Conservation (phyloP, 2,329 filamentous ascomycete species). For the Coccinonectria pachysandricola region DNA sequence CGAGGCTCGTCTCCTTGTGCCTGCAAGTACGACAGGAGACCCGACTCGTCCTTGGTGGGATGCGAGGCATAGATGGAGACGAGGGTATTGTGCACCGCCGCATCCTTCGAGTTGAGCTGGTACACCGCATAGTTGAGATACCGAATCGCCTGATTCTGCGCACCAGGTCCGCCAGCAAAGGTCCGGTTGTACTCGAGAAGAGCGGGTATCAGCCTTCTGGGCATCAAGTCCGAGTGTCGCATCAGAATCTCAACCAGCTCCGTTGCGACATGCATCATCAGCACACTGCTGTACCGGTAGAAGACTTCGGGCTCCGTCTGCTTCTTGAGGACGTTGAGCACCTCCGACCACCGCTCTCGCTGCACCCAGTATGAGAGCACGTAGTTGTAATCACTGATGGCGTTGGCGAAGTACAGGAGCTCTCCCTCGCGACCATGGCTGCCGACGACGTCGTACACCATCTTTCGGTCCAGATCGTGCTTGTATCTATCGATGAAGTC, state of each 20-base stretch:
- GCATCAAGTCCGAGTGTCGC: constrained; percentile 76
- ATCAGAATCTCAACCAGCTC: constrained; percentile 93
- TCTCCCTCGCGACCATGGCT: constrained; percentile 93
- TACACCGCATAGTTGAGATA: constrained; percentile 93
- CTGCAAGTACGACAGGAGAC: constrained; percentile 79
- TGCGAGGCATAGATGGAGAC: constrained; percentile 93
- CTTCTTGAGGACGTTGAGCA: constrained; percentile 78
- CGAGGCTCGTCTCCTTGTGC: constrained; percentile 76
- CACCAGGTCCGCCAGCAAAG: constrained; percentile 50
- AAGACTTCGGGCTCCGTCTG: constrained; percentile 90
- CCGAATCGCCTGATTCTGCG: constrained; percentile 80
- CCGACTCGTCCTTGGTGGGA: constrained; percentile 70
- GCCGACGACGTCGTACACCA: constrained; percentile 90
- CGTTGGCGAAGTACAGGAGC: constrained; percentile 79
- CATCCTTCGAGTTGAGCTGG: constrained; percentile 65
- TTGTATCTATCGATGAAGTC: constrained; percentile 83
- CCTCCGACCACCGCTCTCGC: constrained; percentile 82
- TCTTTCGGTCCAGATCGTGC: constrained; percentile 77
- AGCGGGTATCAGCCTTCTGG: constrained; percentile 83
- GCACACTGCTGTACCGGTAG: constrained; percentile 92
- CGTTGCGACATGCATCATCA: constrained; percentile 78
- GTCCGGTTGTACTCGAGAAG: constrained; percentile 87
- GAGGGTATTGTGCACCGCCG: constrained; percentile 92
- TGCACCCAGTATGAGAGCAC: constrained; percentile 97
- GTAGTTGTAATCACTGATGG: constrained; percentile 86